These are phyloP conservation scores for Fusarium fujikuroi DNA, from an alignment of 2,329 filamentous ascomycete species.

Conservation along the genomic window DNA sequence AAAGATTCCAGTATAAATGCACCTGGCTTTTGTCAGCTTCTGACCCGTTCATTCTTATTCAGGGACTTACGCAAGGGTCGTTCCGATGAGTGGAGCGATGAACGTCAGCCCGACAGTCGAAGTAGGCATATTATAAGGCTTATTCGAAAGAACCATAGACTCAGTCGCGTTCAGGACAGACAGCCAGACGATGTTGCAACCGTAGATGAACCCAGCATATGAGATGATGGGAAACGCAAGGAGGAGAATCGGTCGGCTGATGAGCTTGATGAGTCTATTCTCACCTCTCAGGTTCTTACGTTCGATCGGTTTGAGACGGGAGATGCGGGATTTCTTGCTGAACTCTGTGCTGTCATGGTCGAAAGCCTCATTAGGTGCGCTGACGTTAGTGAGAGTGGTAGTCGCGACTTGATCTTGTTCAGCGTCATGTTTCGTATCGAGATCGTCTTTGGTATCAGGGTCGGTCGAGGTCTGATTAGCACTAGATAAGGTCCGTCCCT, in stretches of 20 bases:
- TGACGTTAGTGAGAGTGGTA: background rate
- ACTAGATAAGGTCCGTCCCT: fast-evolving
- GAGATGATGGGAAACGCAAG: background rate
- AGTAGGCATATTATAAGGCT: background rate
- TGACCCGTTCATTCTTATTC: fast-evolving
- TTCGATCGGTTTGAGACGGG: background rate
- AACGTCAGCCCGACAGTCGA: background rate
- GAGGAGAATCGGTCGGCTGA: background rate
- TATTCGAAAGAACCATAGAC: background rate
- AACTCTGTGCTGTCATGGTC: background rate
- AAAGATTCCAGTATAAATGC: background rate
- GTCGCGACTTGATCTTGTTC: background rate
- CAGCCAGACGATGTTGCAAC: background rate
- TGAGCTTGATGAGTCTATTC: background rate
- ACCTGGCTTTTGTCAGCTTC: background rate
- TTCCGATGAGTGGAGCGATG: background rate
- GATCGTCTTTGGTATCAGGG: background rate
- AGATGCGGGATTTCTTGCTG: background rate
- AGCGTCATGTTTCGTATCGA: background rate
- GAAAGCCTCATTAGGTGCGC: fast-evolving
- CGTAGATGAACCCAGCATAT: background rate
- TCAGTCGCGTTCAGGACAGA: background rate
- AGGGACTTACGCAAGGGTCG: background rate
- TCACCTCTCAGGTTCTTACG: background rate
- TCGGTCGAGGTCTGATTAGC: fast-evolving